Evolutionary conservation across 2,329 filamentous ascomycete species (phyloP).

Genomic region (Orbilia brochopaga): DNA sequence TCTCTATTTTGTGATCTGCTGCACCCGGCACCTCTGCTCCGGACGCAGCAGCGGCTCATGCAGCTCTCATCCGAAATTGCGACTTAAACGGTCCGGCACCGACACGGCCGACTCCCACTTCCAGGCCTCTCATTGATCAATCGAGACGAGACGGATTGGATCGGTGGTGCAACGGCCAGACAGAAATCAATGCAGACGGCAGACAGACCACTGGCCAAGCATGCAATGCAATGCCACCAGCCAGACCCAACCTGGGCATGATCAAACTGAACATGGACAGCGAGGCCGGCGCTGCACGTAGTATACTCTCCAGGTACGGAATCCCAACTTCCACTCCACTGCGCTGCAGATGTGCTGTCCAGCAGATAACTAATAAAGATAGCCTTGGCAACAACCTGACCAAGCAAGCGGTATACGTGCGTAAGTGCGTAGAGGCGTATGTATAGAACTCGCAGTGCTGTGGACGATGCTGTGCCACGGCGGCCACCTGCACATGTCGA

Average conservation of each 20-base stretch:
- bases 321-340: not conserved
- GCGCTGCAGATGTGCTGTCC: not conserved
- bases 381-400: too few species aligned
- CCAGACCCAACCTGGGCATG: too few species aligned
- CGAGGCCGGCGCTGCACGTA: not conserved
- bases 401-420: too few species aligned
- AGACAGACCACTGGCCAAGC: not conserved
- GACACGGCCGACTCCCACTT: not conserved
- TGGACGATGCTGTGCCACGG: slow-evolving; percentile 4
- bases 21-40: slow-evolving; percentile 3
- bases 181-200: not conserved
- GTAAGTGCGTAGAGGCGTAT: too few species aligned
- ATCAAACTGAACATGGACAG: not conserved
- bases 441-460: too few species aligned
- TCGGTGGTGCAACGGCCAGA: slow-evolving; percentile 1
- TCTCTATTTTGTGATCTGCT: slow-evolving; percentile 2
- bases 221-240: not conserved
- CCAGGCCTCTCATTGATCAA: slow-evolving; percentile 1
- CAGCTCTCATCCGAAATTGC: slow-evolving; percentile 4
- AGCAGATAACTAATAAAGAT: too few species aligned
- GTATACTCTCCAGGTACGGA: not conserved
- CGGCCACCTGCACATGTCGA: slow-evolving; percentile 1
- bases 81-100: not conserved
- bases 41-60: not conserved
- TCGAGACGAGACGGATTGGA: not conserved